Evolutionary conservation across 306 rosid species (phyloP).

Genomic region (Abrus precatorius): DNA sequence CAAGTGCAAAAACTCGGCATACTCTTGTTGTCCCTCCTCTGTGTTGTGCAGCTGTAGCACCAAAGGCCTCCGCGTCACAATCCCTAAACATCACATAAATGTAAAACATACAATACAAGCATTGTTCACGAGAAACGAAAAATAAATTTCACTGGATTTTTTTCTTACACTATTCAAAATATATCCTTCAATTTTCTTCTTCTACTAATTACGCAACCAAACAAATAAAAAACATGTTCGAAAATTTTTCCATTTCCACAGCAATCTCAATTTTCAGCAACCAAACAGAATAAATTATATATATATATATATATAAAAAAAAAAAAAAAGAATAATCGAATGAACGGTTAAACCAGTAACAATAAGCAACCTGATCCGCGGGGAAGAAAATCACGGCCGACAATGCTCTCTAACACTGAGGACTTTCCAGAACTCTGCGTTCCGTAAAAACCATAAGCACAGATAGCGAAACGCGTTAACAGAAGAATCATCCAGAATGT

Average conservation of each 20-base stretch:
- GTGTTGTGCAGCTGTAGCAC: conserved; percentile 82
- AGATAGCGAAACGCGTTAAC: background rate
- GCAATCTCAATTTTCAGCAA: conserved; percentile 15
- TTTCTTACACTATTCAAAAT: conserved; percentile 1
- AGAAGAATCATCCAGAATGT: background rate
- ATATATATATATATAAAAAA: too few species aligned
- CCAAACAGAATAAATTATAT: conserved; percentile 17
- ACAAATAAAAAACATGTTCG: background rate
- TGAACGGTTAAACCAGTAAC: background rate
- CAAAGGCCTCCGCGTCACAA: conserved; percentile 94
- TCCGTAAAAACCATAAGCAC: background rate
- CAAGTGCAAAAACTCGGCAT: conserved; percentile 86
- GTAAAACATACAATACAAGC: conserved; percentile 11
- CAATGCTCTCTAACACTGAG: conserved; percentile 83
- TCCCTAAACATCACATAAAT: conserved; percentile 65
- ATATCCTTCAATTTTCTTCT: conserved; percentile 18
- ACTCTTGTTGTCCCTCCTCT: conserved; percentile 66
- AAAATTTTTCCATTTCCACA: background rate
- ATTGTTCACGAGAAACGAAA: background rate
- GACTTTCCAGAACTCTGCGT: conserved; percentile 87
- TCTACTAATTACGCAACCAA: background rate
- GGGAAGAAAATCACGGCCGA: conserved; percentile 92
- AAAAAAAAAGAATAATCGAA: background rate
- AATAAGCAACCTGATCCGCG: conserved; percentile 75
- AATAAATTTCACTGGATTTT: background rate